Evolutionary conservation across 768 basidiomycete species (phyloP).

Genomic region (Russula lepida): DNA sequence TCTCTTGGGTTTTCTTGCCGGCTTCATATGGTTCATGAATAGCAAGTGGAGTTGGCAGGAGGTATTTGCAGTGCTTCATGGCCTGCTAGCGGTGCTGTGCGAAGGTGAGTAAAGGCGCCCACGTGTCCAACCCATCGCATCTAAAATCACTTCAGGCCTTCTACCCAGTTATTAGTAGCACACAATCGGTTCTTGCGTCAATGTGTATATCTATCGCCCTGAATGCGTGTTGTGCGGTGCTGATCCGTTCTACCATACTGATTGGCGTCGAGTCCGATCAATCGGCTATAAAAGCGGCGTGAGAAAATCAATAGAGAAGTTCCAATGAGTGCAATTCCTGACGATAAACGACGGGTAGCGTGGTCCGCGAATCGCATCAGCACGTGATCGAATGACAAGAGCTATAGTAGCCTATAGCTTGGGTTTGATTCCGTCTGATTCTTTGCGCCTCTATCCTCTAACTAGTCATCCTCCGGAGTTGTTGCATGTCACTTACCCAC

Average conservation of each 20-base stretch:
- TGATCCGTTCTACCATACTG: background rate
- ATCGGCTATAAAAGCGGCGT: background rate
- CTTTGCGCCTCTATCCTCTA: background rate
- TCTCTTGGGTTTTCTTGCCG: conserved; percentile 8
- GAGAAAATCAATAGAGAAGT: background rate
- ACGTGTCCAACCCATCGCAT: background rate
- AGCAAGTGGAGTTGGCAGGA: conserved; percentile 9
- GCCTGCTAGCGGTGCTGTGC: background rate
- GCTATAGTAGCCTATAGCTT: background rate
- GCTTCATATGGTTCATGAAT: conserved; percentile 18
- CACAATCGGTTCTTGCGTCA: background rate
- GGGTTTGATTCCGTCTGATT: background rate
- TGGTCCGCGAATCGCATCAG: background rate
- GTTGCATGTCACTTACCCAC: background rate
- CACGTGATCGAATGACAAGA: background rate
- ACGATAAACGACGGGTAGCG: background rate
- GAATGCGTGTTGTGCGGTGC: background rate
- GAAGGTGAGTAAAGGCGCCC: conserved; percentile 4
- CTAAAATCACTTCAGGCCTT: background rate
- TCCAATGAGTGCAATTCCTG: background rate
- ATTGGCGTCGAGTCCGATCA: background rate
- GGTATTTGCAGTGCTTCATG: background rate
- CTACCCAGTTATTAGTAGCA: conserved; percentile 15
- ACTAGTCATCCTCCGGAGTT: background rate
- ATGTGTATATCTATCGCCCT: conserved; percentile 4